phyloP scores from a whole-genome alignment of 352 stramenopile genomes.

The Globisporangium viniferum region DNA sequence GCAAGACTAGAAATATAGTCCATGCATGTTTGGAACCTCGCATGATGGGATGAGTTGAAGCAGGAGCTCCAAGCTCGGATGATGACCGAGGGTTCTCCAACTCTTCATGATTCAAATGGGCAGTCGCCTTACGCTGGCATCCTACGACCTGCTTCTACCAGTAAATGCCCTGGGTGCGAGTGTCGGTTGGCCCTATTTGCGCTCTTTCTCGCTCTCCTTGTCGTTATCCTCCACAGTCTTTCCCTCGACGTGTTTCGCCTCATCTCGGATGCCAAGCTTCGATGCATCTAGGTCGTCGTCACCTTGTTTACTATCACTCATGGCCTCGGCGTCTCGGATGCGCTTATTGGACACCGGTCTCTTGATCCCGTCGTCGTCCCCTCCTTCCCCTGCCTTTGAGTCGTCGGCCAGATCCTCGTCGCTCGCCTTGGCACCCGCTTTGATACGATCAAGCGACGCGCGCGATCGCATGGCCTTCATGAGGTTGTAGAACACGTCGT shows the following conservation, averaged over 20 bases:
- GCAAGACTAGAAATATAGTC: neutral
- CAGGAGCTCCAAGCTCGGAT: neutral
- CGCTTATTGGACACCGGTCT: constrained; percentile 1
- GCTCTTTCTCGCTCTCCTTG: constrained; percentile 1
- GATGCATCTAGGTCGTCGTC: neutral
- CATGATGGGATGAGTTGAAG: neutral
- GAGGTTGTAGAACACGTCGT: constrained; percentile 64
- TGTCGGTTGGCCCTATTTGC: constrained; percentile 2
- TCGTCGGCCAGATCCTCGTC: constrained; percentile 7
- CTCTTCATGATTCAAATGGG: neutral
- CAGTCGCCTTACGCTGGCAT: neutral
- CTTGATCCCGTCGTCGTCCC: neutral
- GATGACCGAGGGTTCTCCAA: neutral
- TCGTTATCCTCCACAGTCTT: neutral
- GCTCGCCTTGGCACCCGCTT: constrained; percentile 30
- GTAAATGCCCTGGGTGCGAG: neutral
- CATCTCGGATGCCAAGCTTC: neutral
- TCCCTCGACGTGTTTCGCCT: neutral
- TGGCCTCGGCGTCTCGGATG: neutral
- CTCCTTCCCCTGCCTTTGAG: neutral
- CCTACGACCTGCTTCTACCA: neutral
- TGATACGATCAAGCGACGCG: constrained; percentile 36
- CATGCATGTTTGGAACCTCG: neutral
- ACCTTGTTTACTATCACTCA: neutral
- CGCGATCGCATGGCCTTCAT: constrained; percentile 73